Percentiles rank a stretch among this genome's conserved stretches.
These are phyloP conservation scores for Brasenia schreberi DNA, from an alignment of 164 flowering plant genomes.

Conservation along the genomic window DNA sequence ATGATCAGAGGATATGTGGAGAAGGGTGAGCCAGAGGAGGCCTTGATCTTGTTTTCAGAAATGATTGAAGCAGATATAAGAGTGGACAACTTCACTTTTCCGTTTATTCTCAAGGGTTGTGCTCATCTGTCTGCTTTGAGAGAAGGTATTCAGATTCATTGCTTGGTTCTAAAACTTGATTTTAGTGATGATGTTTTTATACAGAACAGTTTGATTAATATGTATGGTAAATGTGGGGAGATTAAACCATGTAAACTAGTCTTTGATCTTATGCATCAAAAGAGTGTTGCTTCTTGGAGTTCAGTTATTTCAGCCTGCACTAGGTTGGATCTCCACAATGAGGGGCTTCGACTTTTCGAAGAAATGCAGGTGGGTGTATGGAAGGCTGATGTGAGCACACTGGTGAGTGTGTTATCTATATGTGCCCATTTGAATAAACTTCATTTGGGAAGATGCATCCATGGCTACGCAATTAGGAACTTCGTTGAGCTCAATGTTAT, in stretches of 20 bases:
- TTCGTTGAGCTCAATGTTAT: conserved; percentile 38
- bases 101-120: conserved; percentile 57
- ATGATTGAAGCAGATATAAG: conserved; percentile 45
- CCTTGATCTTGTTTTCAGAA: conserved; percentile 28
- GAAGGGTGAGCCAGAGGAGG: conserved; percentile 23
- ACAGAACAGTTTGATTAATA: conserved; percentile 69
- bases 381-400: conserved; percentile 65
- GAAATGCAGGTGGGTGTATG: conserved; percentile 37
- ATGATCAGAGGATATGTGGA: conserved; percentile 63
- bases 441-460: conserved; percentile 46
- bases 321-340: conserved; percentile 39
- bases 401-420: conserved; percentile 59
- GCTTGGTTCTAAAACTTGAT: conserved; percentile 50
- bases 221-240: conserved; percentile 65
- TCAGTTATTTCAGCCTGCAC: conserved; percentile 64
- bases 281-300: conserved; percentile 75
- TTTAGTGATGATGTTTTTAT: conserved; percentile 47
- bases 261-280: conserved; percentile 40
- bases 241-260: conserved; percentile 27
- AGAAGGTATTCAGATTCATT: conserved; percentile 67
- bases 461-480: conserved; percentile 49
- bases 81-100: conserved; percentile 61
- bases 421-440: conserved; percentile 58
- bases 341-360: conserved; percentile 40
- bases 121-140: conserved; percentile 21